These are phyloP conservation scores for Leucosporidium creatinivorum DNA, from an alignment of 768 basidiomycete species.

Conservation along the genomic window DNA sequence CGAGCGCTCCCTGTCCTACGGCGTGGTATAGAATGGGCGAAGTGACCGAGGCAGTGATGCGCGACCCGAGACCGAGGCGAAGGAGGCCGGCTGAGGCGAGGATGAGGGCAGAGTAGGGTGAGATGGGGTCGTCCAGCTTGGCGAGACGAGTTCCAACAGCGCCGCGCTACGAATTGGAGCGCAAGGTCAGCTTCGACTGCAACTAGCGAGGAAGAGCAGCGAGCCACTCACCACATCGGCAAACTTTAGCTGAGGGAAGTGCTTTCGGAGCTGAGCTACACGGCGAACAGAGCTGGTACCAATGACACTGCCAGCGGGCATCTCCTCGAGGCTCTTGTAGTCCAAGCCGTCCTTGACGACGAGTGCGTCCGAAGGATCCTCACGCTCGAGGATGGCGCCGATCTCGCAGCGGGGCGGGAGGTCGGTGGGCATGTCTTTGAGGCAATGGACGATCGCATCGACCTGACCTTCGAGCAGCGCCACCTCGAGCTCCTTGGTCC, in stretches of 20 bases:
- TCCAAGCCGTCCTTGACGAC: slow-evolving; percentile 58
- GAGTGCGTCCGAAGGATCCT: slow-evolving; percentile 79
- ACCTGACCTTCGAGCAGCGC: slow-evolving; percentile 62
- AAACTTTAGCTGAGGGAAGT: slow-evolving; percentile 68
- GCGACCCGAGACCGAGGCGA: slow-evolving; percentile 56
- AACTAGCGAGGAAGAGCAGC: background rate
- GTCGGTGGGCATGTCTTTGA: slow-evolving; percentile 64
- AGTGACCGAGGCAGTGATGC: slow-evolving; percentile 64
- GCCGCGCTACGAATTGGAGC: slow-evolving; percentile 36
- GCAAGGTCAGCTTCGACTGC: background rate
- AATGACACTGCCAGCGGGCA: slow-evolving; percentile 79
- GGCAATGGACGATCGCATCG: slow-evolving; percentile 85
- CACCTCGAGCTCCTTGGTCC: slow-evolving; percentile 95
- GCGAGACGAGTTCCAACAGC: slow-evolving; percentile 75
- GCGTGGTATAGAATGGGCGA: slow-evolving; percentile 76
- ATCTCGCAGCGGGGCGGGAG: slow-evolving; percentile 78
- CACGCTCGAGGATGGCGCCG: slow-evolving; percentile 74
- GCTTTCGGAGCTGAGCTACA: slow-evolving; percentile 77
- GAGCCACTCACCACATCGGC: slow-evolving; percentile 53
- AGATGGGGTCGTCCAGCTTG: slow-evolving; percentile 77
- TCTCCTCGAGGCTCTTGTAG: slow-evolving; percentile 68
- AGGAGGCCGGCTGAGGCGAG: slow-evolving; percentile 92
- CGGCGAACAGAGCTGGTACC: slow-evolving; percentile 91
- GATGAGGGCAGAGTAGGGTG: slow-evolving; percentile 77
- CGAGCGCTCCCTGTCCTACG: slow-evolving; percentile 90